phyloP scores from a whole-genome alignment of 2,329 filamentous ascomycete genomes.

The Fusarium nanum region DNA sequence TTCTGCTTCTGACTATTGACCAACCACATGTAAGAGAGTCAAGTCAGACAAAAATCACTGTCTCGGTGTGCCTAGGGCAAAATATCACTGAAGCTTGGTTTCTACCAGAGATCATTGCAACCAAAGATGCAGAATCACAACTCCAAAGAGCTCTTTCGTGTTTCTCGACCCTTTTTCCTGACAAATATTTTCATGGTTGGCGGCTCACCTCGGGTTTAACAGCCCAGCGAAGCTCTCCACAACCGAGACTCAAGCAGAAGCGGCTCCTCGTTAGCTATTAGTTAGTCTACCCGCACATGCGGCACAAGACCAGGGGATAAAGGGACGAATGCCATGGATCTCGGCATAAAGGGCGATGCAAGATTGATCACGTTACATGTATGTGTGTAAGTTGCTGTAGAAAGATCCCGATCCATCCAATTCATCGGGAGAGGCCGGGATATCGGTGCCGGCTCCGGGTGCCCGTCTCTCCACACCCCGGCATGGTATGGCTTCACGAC shows the following conservation, averaged over 20 bases:
- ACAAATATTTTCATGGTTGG: slow-evolving; percentile 5
- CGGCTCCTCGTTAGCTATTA: neutral
- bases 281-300: neutral
- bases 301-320: neutral
- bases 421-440: slow-evolving; percentile 33
- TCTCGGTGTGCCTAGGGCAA: neutral
- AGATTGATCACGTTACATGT: slow-evolving; percentile 26
- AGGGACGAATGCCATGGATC: slow-evolving; percentile 6
- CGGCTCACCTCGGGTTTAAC: slow-evolving; percentile 33
- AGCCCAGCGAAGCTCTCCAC: neutral
- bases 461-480: slow-evolving; percentile 18
- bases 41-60: neutral
- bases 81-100: neutral
- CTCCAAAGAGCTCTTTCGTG: neutral
- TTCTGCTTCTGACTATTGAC: neutral
- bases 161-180: neutral
- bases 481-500: slow-evolving; percentile 9
- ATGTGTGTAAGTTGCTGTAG: neutral
- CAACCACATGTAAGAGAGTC: neutral
- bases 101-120: neutral
- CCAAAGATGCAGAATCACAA: neutral
- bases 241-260: neutral
- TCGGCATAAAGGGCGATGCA: slow-evolving; percentile 25
- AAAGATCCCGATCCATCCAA: slow-evolving; percentile 13
- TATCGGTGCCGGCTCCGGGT: slow-evolving; percentile 31